Conservation (phyloP, 2,329 filamentous ascomycete genomes). For the Didymella segeticola region DNA sequence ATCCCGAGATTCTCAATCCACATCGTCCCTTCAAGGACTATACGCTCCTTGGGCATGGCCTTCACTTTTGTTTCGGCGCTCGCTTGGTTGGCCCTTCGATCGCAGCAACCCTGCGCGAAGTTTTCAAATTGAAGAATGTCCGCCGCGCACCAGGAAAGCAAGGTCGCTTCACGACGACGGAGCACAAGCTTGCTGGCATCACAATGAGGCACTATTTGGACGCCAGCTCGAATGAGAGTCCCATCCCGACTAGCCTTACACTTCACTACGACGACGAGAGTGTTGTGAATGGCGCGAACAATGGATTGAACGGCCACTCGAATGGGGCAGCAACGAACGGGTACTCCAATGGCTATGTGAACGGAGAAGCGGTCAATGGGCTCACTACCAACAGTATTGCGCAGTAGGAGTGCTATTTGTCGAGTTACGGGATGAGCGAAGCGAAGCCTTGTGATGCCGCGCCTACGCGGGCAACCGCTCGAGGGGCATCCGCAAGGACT, state of each 20-base stretch:
- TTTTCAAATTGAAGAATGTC: conserved; percentile 45
- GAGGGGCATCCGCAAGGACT: background rate
- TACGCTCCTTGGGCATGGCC: conserved; percentile 40
- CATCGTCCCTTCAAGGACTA: conserved; percentile 45
- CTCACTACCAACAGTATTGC: conserved; percentile 8
- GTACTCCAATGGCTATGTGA: conserved; percentile 13
- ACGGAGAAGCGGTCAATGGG: conserved; percentile 13
- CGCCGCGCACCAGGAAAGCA: conserved; percentile 40
- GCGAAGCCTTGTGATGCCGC: background rate
- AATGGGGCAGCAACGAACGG: conserved; percentile 10
- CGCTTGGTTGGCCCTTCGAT: conserved; percentile 37
- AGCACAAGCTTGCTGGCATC: conserved; percentile 57
- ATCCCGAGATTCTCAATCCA: conserved; percentile 47
- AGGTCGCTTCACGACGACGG: conserved; percentile 51
- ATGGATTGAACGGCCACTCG: conserved; percentile 22
- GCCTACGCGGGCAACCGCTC: background rate
- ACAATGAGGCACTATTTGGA: conserved; percentile 59
- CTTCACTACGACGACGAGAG: conserved; percentile 36
- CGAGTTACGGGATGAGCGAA: background rate
- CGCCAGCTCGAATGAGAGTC: conserved; percentile 55
- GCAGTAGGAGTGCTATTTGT: conserved; percentile 1
- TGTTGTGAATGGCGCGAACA: conserved; percentile 16
- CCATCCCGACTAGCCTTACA: conserved; percentile 42
- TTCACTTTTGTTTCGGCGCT: conserved; percentile 46
- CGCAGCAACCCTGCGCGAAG: conserved; percentile 40